These are phyloP conservation scores for Penicillium expansum DNA, from an alignment of 2,329 filamentous ascomycete species.

Conservation along the genomic window DNA sequence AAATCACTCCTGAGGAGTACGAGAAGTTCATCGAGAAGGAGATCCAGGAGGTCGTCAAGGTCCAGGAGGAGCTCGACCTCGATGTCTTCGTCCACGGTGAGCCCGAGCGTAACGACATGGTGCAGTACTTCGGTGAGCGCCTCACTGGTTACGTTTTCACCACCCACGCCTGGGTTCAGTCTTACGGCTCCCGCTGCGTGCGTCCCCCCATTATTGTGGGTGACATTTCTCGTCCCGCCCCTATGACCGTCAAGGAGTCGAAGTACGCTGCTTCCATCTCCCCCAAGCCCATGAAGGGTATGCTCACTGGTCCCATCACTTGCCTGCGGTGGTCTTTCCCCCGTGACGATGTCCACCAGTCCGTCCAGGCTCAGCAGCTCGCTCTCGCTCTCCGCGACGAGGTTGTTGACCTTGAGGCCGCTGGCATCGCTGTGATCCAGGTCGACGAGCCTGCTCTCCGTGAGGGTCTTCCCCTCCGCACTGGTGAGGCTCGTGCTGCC, in stretches of 20 bases:
- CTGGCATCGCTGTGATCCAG: slow-evolving; percentile 96
- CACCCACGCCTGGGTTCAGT: slow-evolving; percentile 92
- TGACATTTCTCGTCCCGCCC: slow-evolving; percentile 92
- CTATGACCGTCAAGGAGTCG: slow-evolving; percentile 99
- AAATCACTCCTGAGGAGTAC: slow-evolving; percentile 89
- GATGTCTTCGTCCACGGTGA: slow-evolving; percentile 98
- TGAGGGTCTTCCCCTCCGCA: slow-evolving; percentile 96
- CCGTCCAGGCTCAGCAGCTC: slow-evolving; percentile 96
- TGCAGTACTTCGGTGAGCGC: slow-evolving; percentile 99
- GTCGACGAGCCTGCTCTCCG: slow-evolving; percentile 98
- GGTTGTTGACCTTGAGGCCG: slow-evolving; percentile 95
- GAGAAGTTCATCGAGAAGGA: slow-evolving; percentile 99
- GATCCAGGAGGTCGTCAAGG: slow-evolving; percentile 90
- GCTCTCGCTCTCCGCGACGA: slow-evolving; percentile 97
- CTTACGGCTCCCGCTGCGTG: slow-evolving; percentile 96
- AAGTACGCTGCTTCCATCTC: slow-evolving; percentile 96
- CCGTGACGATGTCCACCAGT: slow-evolving; percentile 99
- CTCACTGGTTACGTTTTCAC: slow-evolving; percentile 97
- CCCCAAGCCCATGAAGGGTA: slow-evolving; percentile 99
- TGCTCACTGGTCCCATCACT: slow-evolving; percentile 98
- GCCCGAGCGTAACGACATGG: slow-evolving; percentile 99
- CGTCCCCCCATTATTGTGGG: slow-evolving; percentile 97
- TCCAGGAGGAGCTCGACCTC: slow-evolving; percentile 96
- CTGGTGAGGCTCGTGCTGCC: slow-evolving; percentile 90
- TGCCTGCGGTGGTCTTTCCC: slow-evolving; percentile 99